A percentile compares a stretch with the other conserved stretches of the same genome.
These are phyloP conservation scores for Macadamia integrifolia DNA, from an alignment of 164 flowering plant species.

Conservation along the genomic window DNA sequence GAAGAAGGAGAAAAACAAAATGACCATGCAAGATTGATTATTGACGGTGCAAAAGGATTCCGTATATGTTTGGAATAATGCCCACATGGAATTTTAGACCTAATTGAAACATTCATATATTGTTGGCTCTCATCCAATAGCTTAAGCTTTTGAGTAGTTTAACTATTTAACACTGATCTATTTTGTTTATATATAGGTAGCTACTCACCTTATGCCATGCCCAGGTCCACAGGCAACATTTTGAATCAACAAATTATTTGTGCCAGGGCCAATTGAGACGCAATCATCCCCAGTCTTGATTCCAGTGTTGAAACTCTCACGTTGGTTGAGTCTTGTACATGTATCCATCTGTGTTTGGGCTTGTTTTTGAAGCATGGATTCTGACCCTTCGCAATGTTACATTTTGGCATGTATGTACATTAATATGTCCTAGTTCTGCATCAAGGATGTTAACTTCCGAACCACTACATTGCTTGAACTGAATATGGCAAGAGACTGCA, in stretches of 20 bases:
- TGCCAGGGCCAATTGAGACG: neutral
- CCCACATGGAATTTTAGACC: too few relatives aligned
- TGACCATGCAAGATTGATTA: too few relatives aligned
- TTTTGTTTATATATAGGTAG: neutral
- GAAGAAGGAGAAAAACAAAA: too few relatives aligned
- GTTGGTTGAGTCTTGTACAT: neutral
- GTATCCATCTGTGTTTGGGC: neutral
- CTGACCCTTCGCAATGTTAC: neutral
- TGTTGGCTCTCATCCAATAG: too few relatives aligned
- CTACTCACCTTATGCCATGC: neutral
- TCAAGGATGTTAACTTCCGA: neutral
- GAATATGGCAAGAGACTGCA: neutral
- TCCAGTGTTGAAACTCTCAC: neutral
- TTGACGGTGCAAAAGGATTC: too few relatives aligned
- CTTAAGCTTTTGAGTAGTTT: too few relatives aligned
- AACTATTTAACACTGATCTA: too few relatives aligned
- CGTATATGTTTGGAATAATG: too few relatives aligned
- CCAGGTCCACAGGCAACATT: neutral
- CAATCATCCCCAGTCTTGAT: neutral
- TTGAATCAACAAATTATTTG: neutral
- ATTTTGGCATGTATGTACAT: neutral
- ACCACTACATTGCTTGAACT: neutral
- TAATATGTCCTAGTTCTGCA: neutral
- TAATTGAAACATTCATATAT: too few relatives aligned
- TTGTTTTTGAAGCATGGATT: neutral